Base-by-base conservation (phyloP, 208 protist genomes). In the Trypanosoma melophagium region DNA sequence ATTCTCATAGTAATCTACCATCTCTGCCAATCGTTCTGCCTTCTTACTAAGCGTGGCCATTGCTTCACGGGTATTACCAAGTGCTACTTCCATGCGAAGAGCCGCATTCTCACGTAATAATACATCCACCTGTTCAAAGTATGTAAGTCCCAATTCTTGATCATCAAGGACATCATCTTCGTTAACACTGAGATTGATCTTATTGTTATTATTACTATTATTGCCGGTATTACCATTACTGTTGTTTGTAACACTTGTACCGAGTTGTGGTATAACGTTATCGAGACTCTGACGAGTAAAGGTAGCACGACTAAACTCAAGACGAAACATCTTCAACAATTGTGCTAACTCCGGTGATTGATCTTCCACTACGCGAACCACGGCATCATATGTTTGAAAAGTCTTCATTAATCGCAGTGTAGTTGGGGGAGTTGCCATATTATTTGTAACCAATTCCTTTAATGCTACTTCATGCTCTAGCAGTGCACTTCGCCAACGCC, bases 221-320 rank as follows among this genome's bases (percentile, higher is more conserved):
- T 35, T 35, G 28, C 5, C 5, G 28, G 1, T 47, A 47, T 47
- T 47, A 47, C 10, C 10, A 47, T 47, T 47, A 47, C 65, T 44
- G 0, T 52, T 57, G 10, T 60, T 40, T 24, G 13, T 14, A 12
- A 9, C 58, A 7, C 60, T 40, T 8, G 5, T 25, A 51, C 51
- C 58, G 40, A 25, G n/a, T 56, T 21, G 10, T 12, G 66, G 63
- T 2, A 60, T 19, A 0, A 31, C 40, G 3, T 69, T 63, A 61
- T 55, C 47, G 8, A 80, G 31, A 17, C 24, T 28, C 31, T 74
- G 54, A 0, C 59, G 41, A 10, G 72, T 51, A 65, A 94, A 94
- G 19, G 93, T 92, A 31, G 88, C 69, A 3, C 87, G 79, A 47
- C 87, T 93, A 45, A 96, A 90, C 75, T 96, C 86, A 1, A 92